Percentiles rank a stretch among this genome's conserved stretches.
Conservation (phyloP, 331 rosid species). For the Arachis monticola region DNA sequence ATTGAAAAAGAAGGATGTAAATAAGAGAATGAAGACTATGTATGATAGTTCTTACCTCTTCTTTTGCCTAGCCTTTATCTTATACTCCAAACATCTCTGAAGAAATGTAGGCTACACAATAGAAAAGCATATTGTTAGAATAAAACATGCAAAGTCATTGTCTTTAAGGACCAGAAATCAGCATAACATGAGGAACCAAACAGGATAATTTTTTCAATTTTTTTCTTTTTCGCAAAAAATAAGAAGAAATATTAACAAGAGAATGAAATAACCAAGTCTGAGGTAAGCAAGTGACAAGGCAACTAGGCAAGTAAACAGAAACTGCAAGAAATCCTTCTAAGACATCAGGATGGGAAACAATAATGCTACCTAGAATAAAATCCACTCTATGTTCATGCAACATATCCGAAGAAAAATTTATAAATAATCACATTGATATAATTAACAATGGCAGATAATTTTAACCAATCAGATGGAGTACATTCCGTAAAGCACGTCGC, state of each 20-base stretch:
- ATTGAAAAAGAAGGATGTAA: constrained; percentile 15
- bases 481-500: constrained; percentile 55
- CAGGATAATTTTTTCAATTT: neutral
- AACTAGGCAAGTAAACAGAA: constrained; percentile 7
- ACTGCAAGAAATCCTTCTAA: constrained; percentile 25
- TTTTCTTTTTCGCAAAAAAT: too few relatives aligned
- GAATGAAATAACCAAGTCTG: too few relatives aligned
- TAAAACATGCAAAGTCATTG: constrained; percentile 6
- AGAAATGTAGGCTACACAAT: constrained; percentile 64
- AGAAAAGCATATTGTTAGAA: constrained; percentile 36
- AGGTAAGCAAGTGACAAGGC: constrained; percentile 2
- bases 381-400: constrained; percentile 22
- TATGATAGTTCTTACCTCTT: constrained; percentile 58
- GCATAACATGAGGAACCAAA: neutral
- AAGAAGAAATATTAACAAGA: too few relatives aligned
- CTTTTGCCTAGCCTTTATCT: constrained; percentile 58
- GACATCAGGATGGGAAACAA: constrained; percentile 18
- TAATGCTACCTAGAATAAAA: constrained; percentile 18
- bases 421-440: constrained; percentile 18
- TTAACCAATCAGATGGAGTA: constrained; percentile 37
- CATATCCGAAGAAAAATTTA: constrained; percentile 1
- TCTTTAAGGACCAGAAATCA: constrained; percentile 27
- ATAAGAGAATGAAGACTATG: constrained; percentile 15
- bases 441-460: constrained; percentile 27
- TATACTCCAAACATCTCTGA: constrained; percentile 73